phyloP scores from a whole-genome alignment of 2,329 filamentous ascomycete genomes.

The Biscogniauxia mediterranea region DNA sequence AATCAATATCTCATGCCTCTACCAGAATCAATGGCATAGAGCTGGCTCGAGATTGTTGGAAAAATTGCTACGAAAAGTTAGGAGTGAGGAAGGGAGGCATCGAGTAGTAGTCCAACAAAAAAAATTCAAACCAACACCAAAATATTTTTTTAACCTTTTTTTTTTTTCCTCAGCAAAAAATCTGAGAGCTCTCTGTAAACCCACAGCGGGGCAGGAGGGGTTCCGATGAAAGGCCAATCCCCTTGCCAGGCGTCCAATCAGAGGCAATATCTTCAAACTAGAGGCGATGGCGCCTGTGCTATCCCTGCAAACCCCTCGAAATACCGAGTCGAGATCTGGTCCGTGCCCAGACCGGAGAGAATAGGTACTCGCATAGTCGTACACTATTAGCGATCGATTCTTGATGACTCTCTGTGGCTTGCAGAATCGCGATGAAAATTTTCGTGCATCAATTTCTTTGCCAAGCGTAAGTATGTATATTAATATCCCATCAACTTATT shows the following conservation, averaged over 20 bases:
- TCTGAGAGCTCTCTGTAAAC: neutral
- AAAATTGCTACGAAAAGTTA: neutral
- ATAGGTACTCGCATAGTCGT: neutral
- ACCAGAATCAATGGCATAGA: slow-evolving; percentile 9
- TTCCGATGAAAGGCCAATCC: neutral
- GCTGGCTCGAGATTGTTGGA: neutral
- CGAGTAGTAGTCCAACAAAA: neutral
- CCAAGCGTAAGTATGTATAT: neutral
- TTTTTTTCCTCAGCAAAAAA: neutral
- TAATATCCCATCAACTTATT: too few species aligned
- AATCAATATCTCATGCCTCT: slow-evolving; percentile 23
- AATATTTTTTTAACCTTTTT: slow-evolving; percentile 4
- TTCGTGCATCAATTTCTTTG: neutral
- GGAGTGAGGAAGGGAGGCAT: neutral
- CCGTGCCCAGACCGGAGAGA: neutral
- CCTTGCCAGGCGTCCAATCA: neutral
- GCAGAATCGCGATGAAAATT: neutral
- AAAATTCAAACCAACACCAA: neutral
- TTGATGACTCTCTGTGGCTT: neutral
- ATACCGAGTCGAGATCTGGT: neutral
- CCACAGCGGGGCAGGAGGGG: neutral
- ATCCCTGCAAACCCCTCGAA: neutral
- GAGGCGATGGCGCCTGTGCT: neutral
- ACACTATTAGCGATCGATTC: neutral
- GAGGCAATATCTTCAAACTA: neutral